Conservation (phyloP, 306 rosid species). For the barrel medic (Medicago truncatula) region DNA sequence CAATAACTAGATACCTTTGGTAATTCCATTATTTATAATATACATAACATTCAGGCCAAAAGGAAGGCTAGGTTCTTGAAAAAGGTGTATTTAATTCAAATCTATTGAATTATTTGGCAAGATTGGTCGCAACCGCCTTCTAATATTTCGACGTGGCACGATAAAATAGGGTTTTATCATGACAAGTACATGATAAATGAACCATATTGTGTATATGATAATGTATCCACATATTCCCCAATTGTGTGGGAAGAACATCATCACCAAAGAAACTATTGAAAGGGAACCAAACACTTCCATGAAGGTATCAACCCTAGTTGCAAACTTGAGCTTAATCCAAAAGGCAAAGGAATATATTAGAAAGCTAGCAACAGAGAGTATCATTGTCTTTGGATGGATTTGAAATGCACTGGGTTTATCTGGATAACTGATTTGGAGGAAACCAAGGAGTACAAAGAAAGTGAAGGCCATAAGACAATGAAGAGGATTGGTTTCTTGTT, state of each 20-base stretch:
- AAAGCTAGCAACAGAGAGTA: slow-evolving; percentile 11
- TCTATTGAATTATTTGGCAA: slow-evolving; percentile 22
- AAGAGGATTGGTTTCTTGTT: background rate
- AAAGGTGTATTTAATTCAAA: background rate
- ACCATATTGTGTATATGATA: background rate
- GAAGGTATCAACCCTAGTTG: background rate
- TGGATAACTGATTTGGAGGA: background rate
- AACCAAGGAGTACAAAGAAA: slow-evolving; percentile 11
- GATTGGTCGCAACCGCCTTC: background rate
- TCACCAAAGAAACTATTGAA: background rate
- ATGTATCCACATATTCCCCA: background rate
- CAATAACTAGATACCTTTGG: background rate
- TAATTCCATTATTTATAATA: background rate
- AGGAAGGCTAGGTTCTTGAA: background rate
- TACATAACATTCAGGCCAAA: background rate
- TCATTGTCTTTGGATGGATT: background rate
- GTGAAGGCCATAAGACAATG: slow-evolving; percentile 1
- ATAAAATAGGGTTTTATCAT: background rate
- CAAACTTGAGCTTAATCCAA: background rate
- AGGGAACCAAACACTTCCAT: slow-evolving; percentile 24
- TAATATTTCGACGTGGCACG: background rate
- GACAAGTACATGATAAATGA: background rate
- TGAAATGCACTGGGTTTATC: slow-evolving; percentile 11
- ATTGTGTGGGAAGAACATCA: background rate
- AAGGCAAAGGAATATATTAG: slow-evolving; percentile 3